A percentile compares a stretch with the other conserved stretches of the same genome.
phyloP scores from a whole-genome alignment of 1,284 basidiomycete species.

The Cutaneotrichosporon sp. region DNA sequence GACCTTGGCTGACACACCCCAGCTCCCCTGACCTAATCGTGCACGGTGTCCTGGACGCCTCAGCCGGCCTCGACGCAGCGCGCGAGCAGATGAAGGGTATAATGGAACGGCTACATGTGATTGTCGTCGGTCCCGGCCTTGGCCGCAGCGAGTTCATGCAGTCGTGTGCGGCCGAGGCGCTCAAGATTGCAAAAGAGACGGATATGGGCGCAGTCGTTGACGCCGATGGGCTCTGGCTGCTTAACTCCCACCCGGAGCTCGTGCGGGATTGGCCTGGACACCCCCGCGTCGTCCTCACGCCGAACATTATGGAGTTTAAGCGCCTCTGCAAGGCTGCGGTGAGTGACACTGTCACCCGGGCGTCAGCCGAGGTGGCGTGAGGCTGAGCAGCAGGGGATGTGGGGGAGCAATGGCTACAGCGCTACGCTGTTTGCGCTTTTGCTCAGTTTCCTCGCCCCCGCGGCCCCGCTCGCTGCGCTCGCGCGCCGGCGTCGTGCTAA shows the following conservation, averaged over 20 bases:
- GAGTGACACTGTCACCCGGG: conserved; percentile 43
- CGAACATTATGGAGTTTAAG: conserved; percentile 91
- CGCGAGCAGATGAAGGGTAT: conserved; percentile 58
- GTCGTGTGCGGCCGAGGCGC: conserved; percentile 53
- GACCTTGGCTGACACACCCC: neutral
- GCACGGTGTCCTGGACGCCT: conserved; percentile 68
- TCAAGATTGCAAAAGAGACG: conserved; percentile 52
- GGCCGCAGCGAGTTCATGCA: conserved; percentile 90
- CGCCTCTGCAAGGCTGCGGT: conserved; percentile 71
- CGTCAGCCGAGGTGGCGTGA: no score
- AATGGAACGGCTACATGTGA: conserved; percentile 78
- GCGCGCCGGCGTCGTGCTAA: conserved; percentile 1
- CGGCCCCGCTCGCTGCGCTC: neutral
- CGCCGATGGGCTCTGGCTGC: conserved; percentile 63
- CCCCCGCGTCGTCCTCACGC: conserved; percentile 60
- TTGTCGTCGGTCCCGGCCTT: conserved; percentile 88
- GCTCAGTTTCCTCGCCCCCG: no score
- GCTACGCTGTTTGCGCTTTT: no score
- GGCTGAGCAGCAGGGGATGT: no score
- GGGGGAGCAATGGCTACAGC: no score
- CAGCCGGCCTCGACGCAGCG: conserved; percentile 28
- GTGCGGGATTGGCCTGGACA: conserved; percentile 58
- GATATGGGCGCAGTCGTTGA: conserved; percentile 89
- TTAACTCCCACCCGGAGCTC: conserved; percentile 56
- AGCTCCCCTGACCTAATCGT: conserved; percentile 79